phyloP scores from a whole-genome alignment of 2,329 filamentous ascomycete species.

The Aspergillus sp. region DNA sequence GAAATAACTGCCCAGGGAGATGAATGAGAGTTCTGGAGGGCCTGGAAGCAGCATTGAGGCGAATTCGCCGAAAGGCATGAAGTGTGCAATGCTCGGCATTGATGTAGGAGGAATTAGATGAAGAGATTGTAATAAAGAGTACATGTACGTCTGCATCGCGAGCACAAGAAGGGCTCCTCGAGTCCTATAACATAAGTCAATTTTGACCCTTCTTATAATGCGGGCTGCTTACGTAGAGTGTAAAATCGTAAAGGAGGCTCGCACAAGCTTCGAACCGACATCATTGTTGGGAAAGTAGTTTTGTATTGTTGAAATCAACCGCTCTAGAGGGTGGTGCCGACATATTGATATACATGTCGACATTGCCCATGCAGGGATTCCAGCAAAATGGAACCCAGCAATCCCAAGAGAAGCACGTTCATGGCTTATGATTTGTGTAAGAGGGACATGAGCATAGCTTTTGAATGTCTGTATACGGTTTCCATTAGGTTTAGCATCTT shows the following conservation, averaged over 20 bases:
- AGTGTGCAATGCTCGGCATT: conserved; percentile 30
- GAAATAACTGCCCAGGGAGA: conserved; percentile 26
- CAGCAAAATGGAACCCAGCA: conserved; percentile 41
- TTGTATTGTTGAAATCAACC: conserved; percentile 30
- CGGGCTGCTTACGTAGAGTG: conserved; percentile 30
- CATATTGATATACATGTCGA: conserved; percentile 39
- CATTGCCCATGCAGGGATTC: conserved; percentile 41
- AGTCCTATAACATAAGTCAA: conserved; percentile 26
- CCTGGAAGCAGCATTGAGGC: conserved; percentile 36
- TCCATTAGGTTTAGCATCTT: background rate
- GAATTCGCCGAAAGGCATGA: conserved; percentile 38
- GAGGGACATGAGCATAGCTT: conserved; percentile 36
- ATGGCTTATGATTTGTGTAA: conserved; percentile 37
- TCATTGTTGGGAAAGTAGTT: conserved; percentile 28
- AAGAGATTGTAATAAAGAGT: conserved; percentile 44
- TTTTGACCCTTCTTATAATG: background rate
- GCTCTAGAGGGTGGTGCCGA: conserved; percentile 40
- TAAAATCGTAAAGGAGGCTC: conserved; percentile 27
- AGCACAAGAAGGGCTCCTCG: conserved; percentile 37
- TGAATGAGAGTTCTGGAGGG: conserved; percentile 27
- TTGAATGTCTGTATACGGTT: conserved; percentile 35
- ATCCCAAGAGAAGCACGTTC: conserved; percentile 37
- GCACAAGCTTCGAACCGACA: conserved; percentile 24
- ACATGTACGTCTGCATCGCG: conserved; percentile 44
- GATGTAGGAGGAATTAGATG: conserved; percentile 37